These are phyloP conservation scores for Stereum hirsutum DNA, from an alignment of 1,284 basidiomycete species.

Conservation along the genomic window DNA sequence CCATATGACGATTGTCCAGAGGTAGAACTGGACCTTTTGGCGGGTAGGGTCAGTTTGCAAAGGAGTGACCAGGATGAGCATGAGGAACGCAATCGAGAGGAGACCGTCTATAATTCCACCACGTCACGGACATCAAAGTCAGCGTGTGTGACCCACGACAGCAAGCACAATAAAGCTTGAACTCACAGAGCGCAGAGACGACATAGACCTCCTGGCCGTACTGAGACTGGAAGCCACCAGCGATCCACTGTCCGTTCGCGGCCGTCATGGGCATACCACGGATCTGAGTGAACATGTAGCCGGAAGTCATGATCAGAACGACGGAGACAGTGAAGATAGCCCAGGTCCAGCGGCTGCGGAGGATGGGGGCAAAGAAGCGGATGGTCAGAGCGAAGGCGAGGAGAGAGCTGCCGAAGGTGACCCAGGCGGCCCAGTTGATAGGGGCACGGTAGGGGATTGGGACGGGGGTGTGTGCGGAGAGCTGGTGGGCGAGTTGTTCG, in stretches of 20 bases:
- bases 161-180: background rate
- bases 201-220: constrained; percentile 91
- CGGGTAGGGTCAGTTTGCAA: constrained; percentile 65
- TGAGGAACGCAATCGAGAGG: constrained; percentile 74
- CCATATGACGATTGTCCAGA: constrained; percentile 82
- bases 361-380: constrained; percentile 58
- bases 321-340: constrained; percentile 52
- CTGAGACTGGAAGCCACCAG: constrained; percentile 84
- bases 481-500: constrained; percentile 64
- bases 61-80: constrained; percentile 78
- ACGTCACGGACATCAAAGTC: background rate
- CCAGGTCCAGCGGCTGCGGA: constrained; percentile 79
- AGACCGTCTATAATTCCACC: constrained; percentile 58
- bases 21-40: constrained; percentile 82
- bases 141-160: background rate
- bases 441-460: constrained; percentile 69
- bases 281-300: constrained; percentile 97
- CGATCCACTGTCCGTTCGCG: constrained; percentile 70
- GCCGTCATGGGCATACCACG: constrained; percentile 72
- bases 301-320: constrained; percentile 79
- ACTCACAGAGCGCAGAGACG: constrained; percentile 79
- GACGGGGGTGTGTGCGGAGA: constrained; percentile 64
- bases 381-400: constrained; percentile 39
- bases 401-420: constrained; percentile 30
- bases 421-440: constrained; percentile 56